Evolutionary conservation across 208 protist genomes (phyloP).

Genomic region (Tritrichomonas foetus): DNA sequence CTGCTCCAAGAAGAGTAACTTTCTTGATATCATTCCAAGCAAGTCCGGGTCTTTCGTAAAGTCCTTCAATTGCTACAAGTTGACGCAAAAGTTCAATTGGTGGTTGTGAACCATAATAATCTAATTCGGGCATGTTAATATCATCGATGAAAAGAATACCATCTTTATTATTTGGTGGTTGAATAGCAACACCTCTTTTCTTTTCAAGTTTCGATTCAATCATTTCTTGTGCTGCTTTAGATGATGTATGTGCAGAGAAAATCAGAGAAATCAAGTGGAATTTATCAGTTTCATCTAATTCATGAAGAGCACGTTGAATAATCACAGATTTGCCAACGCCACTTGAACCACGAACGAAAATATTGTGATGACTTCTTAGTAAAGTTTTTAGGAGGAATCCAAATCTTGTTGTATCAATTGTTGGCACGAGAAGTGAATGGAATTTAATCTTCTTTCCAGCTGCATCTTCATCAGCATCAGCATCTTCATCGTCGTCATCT

Average conservation of each 20-base stretch:
- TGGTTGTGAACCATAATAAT: constrained; percentile 82
- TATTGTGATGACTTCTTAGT: constrained; percentile 72
- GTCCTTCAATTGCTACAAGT: constrained; percentile 74
- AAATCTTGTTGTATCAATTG: constrained; percentile 87
- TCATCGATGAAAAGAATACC: constrained; percentile 84
- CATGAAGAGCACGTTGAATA: constrained; percentile 33
- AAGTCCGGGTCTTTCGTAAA: constrained; percentile 79
- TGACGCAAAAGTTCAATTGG: constrained; percentile 84
- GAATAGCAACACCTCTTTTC: constrained; percentile 68
- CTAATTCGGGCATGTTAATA: constrained; percentile 83
- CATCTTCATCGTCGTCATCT: constrained; percentile 83
- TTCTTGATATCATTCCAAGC: constrained; percentile 61
- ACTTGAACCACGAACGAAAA: constrained; percentile 85
- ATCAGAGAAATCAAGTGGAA: constrained; percentile 61
- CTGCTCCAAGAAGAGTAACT: constrained; percentile 53
- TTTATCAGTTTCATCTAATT: constrained; percentile 29
- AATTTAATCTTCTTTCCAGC: constrained; percentile 73
- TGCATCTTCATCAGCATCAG: constrained; percentile 86
- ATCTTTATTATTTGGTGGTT: constrained; percentile 80
- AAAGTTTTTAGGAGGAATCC: constrained; percentile 82
- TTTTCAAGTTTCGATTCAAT: constrained; percentile 90
- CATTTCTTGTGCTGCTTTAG: constrained; percentile 82
- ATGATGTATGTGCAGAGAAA: constrained; percentile 86
- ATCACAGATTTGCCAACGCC: constrained; percentile 89
- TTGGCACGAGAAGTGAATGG: constrained; percentile 90